Evolutionary conservation across 176 grass and related monocot genomes (phyloP), one percentile per base, ranked within the genome.

Genomic region (Bolboschoenus planiculmis): DNA sequence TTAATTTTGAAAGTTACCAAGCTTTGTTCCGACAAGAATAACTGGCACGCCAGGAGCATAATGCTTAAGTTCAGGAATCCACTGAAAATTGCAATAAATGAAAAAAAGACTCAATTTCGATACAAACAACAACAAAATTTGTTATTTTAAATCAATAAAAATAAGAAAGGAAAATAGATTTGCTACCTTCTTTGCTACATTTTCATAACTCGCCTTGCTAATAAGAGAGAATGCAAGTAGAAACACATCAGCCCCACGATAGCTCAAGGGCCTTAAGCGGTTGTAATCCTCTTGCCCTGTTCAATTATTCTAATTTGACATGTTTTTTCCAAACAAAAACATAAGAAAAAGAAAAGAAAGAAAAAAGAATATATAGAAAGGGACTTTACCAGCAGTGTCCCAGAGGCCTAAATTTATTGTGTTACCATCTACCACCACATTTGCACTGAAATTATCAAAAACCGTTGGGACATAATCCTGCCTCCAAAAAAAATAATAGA

Each of bases 201-300:
- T 94, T 86, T 94, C 92, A 23, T 94, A 94, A 81, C 92, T 94
- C 7, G 89, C 92, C 71, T 91, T 94, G 82, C 92, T 94, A 43
- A 94, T 94, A 54, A 94, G 92, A 50, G 92, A 94, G 77, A 94
- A 94, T 8, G 91, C 91, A 34, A 93, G 81, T 34, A 93, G 84
- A 86, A 93, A 93, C 63, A 93, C 91, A 64, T 93, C 91, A 84
- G 91, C 91, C 14, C 91, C 91, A 11, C 91, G 91, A 86, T 93
- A 93, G 81, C 91, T 93, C 44, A 93, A 86, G 0, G 91, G 91
- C 16, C 91, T 89, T 57, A 93, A 67, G 18, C 91, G 80, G 70
- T 93, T 93, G 56, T 93, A 93, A 87, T 93, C 91, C 80, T 93
- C 91, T 84, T 93, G 91, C 14, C 92, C 92, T 93, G 89, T 85